Base-by-base conservation (phyloP, 495 filamentous ascomycete genomes). In the Barbatosphaeria neglecta region DNA sequence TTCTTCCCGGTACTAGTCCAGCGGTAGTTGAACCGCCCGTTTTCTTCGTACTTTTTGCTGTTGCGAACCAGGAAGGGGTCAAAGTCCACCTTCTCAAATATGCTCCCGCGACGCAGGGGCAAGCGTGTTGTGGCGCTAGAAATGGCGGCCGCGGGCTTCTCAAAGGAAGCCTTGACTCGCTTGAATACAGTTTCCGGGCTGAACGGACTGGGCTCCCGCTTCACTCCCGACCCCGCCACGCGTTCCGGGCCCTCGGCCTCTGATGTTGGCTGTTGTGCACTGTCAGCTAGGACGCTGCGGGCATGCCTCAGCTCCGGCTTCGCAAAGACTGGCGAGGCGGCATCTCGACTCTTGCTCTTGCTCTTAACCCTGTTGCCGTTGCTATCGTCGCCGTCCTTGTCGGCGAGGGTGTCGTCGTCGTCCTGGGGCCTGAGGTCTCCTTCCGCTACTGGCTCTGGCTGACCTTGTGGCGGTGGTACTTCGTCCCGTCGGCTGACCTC, bases 181-280 rank as follows among this genome's bases (percentile, higher is more conserved):
- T 74, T 71, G 51, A 67, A 76, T 6, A 78, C 72, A 1, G 70
- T 71, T 41, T 74, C 68, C 35, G 67, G 63, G 39, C 70, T 70
- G 46, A 76, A 75, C 16, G 72, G 72, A 44, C 70, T 74, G 0
- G 60, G 49, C 8, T 65, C 50, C 25, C 70, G 54, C 49, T 73
- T 74, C 24, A 61, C 50, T 17, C 58, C 53, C 43, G 3, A 46
- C 42, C 13, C 9, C 15, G 5, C 19, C 9, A n/a, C 13, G 2
- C 2, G 20, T n/a, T 13, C 1, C 1, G 20, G 20, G 20, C 13
- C 1, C 8, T 22, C 9, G 18, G 38, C 18, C 5, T 41, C 19
- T 10, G 23, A 2, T 24, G 20, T 3, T 24, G 2, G 11, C 20
- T 15, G 22, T 8, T 41, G 13, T 15, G 39, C 24, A 43, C 18